Conservation (phyloP, 371 early-diverging fungal species). For the Syncephalastrum racemosum region DNA sequence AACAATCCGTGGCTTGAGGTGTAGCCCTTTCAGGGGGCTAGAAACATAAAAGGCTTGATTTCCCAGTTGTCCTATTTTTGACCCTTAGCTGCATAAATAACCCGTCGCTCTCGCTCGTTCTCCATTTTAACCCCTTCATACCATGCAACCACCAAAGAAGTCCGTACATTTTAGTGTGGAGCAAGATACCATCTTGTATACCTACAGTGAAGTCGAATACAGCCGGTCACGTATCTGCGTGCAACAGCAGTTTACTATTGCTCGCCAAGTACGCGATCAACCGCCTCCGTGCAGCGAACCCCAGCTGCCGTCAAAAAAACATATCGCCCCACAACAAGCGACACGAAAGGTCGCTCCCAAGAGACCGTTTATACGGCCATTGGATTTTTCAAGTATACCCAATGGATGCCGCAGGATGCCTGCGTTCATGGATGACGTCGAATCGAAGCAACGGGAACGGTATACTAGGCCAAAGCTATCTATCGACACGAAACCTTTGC, state of each 20-base stretch:
- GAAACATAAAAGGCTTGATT: no score
- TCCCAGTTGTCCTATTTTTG: no score
- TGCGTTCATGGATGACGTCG: background rate
- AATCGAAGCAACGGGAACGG: background rate
- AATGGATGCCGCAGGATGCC: constrained; percentile 1
- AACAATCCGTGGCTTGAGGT: no score
- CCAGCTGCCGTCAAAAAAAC: background rate
- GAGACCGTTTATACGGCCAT: constrained; percentile 2
- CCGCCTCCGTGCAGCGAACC: background rate
- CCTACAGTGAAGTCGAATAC: constrained; percentile 12
- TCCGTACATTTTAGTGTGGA: constrained; percentile 10
- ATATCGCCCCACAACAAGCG: background rate
- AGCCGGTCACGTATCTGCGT: background rate
- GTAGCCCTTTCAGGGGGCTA: no score
- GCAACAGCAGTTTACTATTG: no score
- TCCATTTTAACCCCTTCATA: no score
- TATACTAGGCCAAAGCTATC: no score
- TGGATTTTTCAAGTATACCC: constrained; percentile 5
- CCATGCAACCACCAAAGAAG: constrained; percentile 1
- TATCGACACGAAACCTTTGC: background rate
- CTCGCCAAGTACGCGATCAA: background rate
- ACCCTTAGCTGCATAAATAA: no score
- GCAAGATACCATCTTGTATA: constrained; percentile 3
- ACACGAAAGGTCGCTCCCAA: background rate
- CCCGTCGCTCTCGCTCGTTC: no score